Base-by-base conservation (phyloP, 2,329 filamentous ascomycete genomes). In the Aspergillus hortae region DNA sequence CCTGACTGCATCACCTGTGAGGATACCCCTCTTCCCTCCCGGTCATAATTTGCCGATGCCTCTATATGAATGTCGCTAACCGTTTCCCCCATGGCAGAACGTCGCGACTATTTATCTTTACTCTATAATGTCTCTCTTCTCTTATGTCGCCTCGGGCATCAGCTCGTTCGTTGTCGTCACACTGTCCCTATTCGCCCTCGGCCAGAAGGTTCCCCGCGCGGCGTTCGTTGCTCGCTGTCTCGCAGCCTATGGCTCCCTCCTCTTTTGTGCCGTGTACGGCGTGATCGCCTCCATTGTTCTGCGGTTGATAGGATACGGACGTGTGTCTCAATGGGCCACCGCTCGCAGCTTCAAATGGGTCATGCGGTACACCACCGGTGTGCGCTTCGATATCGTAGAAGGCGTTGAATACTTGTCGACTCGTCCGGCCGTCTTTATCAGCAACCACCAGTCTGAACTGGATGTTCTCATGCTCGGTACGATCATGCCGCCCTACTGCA, bases 391-490 rank as follows among this genome's bases (percentile, higher is more conserved):
- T 38, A 73, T 80, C 56, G 74, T 96, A 46, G 80, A 87, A 42
- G 90, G 92, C 11, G 65, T 84, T 54, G 73, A 85, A 58, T 69
- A 85, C 61, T 82, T 92, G 53, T 75, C 76, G 44, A 85, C 78
- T 9, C 83, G 92, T 47, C 94, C 94, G 1, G 92, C 90, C 52
- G 88, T 99, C 52, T 92, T 99, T 66, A 80, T 99, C 61, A 89
- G 88, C 38, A 97, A 97, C 74, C 94, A 99, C 76, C 94, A 99
- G 80, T 90, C 89, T 19, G 94, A 97, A 75, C 83, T 99, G 60
- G 94, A 99, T 68, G 89, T 99, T 38, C 80, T 96, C 54, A 88
- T 96, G 84, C 82, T 99, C 25, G 94, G 91, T 56, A 78, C 80
- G 72, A 84, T 96, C 65, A 97, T 96, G 74, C 94, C 94, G 44